Evolutionary conservation across 768 basidiomycete genomes (phyloP), one percentile per base, ranked within the genome.

Genomic region (Hemileccinum rubropunctum): DNA sequence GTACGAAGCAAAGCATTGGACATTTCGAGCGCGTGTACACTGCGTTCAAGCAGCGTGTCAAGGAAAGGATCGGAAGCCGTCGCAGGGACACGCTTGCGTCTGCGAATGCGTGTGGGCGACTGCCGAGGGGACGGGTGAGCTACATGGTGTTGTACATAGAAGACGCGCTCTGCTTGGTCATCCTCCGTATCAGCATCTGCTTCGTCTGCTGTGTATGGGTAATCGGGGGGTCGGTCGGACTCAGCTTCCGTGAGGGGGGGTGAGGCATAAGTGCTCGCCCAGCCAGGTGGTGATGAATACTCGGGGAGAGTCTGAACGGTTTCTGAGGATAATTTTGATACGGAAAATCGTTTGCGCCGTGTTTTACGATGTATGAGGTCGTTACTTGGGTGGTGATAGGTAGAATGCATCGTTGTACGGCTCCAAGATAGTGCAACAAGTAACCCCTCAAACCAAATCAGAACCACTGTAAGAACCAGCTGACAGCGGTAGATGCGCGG

Each of bases 1-100:
- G 81, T 83, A 61, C 88, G 84, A 40, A 93, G 72, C 11, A 92
- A 72, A 3, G 82, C 77, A 50, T 92, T 92, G 5, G 90, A 92
- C 76, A 91, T 83, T 64, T 92, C 91, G 9, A 93, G 74, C 1
- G 90, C 90, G 67, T 90, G 83, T 13, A 92, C 87, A 56, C 88
- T 90, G 54, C 90, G 82, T 50, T 82, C 87, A 2, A 92, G 76
- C 14, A 92, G 73, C n/a, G 84, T 77, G 66, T 92, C 91, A 23
- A 91, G 76, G 58, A 78, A 82, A 12, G 79, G 77, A 63, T 86
- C 83, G 42, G 71, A 34, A 9, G 39, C 27, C 64, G 18, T 67
- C 43, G 28, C 51, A 63, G 58, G 57, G 18, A 53, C 47, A 41
- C 67, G 58, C 49, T 68, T 63, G 50, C 64, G 60, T 30, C 68